Evolutionary conservation across 768 basidiomycete genomes (phyloP), one percentile per base, ranked within the genome.

Genomic region (Lyophyllum atratum): DNA sequence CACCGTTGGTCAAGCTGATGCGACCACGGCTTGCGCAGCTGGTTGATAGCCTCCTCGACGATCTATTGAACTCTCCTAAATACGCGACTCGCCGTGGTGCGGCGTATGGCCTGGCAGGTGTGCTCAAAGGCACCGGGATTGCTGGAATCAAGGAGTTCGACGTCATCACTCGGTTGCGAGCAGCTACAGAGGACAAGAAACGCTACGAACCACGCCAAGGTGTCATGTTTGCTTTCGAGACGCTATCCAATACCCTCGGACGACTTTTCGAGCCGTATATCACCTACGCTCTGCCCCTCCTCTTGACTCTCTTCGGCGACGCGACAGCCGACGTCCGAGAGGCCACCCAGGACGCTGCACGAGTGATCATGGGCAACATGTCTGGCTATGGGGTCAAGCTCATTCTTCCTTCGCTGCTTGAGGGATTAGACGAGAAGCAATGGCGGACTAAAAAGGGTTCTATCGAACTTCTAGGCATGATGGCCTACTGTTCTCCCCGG

Each of bases 401-500:
- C 44, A 94, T 99, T 58, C 74, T 98, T 15, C 96, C 97, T 0
- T 89, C 90, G 2, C 71, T 99, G 21, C 79, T 99, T 10, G 87
- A 87, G 37, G 95, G 95, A 22, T 75, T 98, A 50, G 95, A 98
- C 63, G 97, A 98, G 71, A 98, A 96, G 68, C 96, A 98, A 67
- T 98, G 97, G 97, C 82, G 97, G 14, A 93, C 94, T 1, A 98
- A 98, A 77, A 92, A 92, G 71, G 97, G 96, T 1, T 95, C 95
- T 7, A 98, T 98, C 59, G 97, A 99, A 69, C 75, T 98, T 6
- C 76, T 99, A 57, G 97, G 97, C 22, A 92, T 95, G 82, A 98
- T 98, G 95, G 97, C 97, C 1, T 98, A 96, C 72, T 96, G 95
- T 69, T 94, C 97, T 9, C 97, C 96, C 1, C 85, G 87, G 37